These are phyloP conservation scores for Pseudogymnoascus sp. DNA, from an alignment of 2,329 filamentous ascomycete species.

Conservation along the genomic window DNA sequence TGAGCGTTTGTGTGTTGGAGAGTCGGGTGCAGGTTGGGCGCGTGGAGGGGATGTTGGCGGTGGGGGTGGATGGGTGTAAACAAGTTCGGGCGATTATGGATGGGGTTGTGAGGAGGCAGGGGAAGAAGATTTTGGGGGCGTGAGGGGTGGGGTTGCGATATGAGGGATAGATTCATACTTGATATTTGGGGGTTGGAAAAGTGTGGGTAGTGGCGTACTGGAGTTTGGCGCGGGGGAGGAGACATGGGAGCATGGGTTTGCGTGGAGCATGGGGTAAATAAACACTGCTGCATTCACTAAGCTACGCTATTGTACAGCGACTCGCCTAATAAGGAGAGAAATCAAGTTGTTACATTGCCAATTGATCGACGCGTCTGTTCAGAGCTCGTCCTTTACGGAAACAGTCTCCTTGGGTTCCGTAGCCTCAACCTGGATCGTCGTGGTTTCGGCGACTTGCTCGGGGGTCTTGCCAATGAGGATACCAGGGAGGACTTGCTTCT, in stretches of 20 bases:
- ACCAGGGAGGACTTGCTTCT: slow-evolving; percentile 66
- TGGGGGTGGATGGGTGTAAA: slow-evolving; percentile 85
- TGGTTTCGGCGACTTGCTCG: slow-evolving; percentile 18
- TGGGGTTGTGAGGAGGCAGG: slow-evolving; percentile 65
- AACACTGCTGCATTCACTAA: slow-evolving; percentile 3
- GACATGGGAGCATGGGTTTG: slow-evolving; percentile 14
- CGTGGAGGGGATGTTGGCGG: slow-evolving; percentile 85
- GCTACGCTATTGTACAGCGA: slow-evolving; percentile 1
- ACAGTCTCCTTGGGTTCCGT: not conserved
- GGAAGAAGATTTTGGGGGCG: slow-evolving; percentile 49
- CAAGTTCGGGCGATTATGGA: slow-evolving; percentile 77
- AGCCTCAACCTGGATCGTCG: not conserved
- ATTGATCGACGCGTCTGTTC: not conserved
- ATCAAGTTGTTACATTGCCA: slow-evolving; percentile 5
- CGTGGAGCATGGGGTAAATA: slow-evolving; percentile 16
- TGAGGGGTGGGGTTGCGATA: slow-evolving; percentile 34
- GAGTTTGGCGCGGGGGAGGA: not conserved
- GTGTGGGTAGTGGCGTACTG: slow-evolving; percentile 27
- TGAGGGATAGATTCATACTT: slow-evolving; percentile 12
- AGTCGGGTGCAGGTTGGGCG: slow-evolving; percentile 74
- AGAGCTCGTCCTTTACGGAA: not conserved
- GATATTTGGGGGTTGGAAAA: slow-evolving; percentile 35
- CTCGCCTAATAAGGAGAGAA: not conserved
- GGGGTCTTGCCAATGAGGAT: slow-evolving; percentile 37
- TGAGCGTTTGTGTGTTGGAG: slow-evolving; percentile 78